phyloP scores from a whole-genome alignment of 2,329 filamentous ascomycete species.

The Bipolaris bicolor region DNA sequence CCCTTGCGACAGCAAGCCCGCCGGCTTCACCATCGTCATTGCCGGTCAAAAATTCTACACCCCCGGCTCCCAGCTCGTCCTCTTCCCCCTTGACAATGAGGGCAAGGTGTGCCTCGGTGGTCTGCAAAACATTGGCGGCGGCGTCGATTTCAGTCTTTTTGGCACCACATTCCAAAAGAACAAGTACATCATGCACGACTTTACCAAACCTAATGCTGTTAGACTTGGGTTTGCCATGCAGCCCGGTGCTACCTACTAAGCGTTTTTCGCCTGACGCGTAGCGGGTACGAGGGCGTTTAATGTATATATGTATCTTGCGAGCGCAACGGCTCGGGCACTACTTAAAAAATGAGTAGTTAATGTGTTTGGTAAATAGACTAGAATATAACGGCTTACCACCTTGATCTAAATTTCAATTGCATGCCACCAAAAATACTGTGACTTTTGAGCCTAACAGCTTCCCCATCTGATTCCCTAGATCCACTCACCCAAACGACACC shows the following conservation, averaged over 20 bases:
- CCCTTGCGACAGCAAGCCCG: not conserved
- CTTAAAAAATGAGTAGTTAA: no score
- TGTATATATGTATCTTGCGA: no score
- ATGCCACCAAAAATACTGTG: no score
- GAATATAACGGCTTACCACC: no score
- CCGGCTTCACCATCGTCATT: not conserved
- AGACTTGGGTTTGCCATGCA: not conserved
- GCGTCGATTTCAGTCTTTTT: slow-evolving; percentile 1
- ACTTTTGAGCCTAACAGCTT: no score
- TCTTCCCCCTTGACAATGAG: not conserved
- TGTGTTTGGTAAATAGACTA: no score
- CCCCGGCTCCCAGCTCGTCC: not conserved
- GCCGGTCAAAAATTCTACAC: not conserved
- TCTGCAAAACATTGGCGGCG: slow-evolving; percentile 1
- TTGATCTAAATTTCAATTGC: no score
- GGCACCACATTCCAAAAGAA: not conserved
- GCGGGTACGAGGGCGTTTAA: no score
- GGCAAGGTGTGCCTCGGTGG: not conserved
- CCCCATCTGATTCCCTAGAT: no score
- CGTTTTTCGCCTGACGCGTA: no score
- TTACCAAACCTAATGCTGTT: not conserved
- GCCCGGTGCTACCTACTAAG: not conserved
- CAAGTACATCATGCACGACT: not conserved
- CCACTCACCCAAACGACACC: no score
- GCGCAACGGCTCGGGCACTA: no score